Evolutionary conservation across 179 eudicot genomes (phyloP).

Genomic region (Spinacia oleracea): DNA sequence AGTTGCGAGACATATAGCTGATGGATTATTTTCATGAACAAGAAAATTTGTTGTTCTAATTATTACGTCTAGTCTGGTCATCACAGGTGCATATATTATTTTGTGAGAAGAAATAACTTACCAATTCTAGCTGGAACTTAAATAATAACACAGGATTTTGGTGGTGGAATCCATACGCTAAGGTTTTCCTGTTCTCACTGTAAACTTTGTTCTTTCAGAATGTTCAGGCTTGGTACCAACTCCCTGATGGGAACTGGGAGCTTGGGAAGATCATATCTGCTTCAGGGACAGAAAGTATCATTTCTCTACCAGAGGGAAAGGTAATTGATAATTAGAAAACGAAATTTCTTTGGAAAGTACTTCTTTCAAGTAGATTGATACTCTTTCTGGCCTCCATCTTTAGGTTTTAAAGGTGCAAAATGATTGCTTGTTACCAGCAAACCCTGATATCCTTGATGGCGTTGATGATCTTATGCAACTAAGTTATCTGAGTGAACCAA

Average conservation of each 20-base stretch:
- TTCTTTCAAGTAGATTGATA: constrained; percentile 14
- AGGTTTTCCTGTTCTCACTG: constrained; percentile 26
- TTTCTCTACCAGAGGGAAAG: constrained; percentile 81
- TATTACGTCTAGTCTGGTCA: not conserved
- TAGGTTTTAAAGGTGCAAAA: constrained; percentile 80
- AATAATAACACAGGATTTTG: not conserved
- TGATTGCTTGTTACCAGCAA: constrained; percentile 75
- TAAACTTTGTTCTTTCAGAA: constrained; percentile 56
- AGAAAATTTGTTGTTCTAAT: not conserved
- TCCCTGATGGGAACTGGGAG: constrained; percentile 87
- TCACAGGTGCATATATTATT: no score
- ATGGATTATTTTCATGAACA: not conserved
- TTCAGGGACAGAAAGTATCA: constrained; percentile 62
- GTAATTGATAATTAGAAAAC: constrained; percentile 37
- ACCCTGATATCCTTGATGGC: constrained; percentile 97
- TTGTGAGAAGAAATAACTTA: no score
- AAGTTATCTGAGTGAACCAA: constrained; percentile 90
- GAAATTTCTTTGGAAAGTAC: not conserved
- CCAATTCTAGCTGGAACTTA: no score
- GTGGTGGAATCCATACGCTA: not conserved
- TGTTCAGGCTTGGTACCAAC: constrained; percentile 87
- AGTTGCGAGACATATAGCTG: constrained; percentile 9
- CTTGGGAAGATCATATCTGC: constrained; percentile 71
- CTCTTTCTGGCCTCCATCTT: constrained; percentile 18
- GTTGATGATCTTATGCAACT: constrained; percentile 99